These are phyloP conservation scores for Acephala macrosclerotiorum DNA, from an alignment of 2,329 filamentous ascomycete species.

Conservation along the genomic window DNA sequence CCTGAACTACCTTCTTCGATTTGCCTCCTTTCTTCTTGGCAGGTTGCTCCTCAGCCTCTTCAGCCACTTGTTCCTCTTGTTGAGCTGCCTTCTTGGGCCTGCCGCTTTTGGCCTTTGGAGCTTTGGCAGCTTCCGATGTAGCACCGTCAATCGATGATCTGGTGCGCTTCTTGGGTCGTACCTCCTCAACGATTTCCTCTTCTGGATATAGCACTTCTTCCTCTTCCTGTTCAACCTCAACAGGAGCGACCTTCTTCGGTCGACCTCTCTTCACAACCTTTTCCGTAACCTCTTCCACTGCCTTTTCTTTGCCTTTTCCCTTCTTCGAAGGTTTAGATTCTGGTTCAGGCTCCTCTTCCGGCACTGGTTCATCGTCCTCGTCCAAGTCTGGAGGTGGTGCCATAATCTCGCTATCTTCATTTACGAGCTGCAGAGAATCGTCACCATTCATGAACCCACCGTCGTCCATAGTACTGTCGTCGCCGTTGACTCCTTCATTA, in stretches of 20 bases:
- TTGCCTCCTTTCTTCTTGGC: constrained; percentile 21
- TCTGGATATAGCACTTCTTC: constrained; percentile 18
- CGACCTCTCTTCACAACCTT: constrained; percentile 38
- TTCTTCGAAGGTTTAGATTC: constrained; percentile 32
- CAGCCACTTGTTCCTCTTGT: constrained; percentile 19
- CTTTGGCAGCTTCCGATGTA: constrained; percentile 28
- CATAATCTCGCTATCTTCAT: constrained; percentile 39
- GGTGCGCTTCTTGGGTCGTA: constrained; percentile 27
- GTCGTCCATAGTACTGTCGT: constrained; percentile 49
- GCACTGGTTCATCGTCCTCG: constrained; percentile 31
- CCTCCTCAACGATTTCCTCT: constrained; percentile 36
- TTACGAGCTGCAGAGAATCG: constrained; percentile 36
- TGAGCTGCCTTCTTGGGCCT: constrained; percentile 37
- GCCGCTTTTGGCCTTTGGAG: constrained; percentile 32
- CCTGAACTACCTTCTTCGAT: constrained; percentile 18
- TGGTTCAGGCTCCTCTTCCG: constrained; percentile 33
- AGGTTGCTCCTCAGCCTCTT: constrained; percentile 11
- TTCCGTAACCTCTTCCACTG: constrained; percentile 37
- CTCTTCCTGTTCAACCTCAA: constrained; percentile 15
- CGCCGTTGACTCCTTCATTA: constrained; percentile 38
- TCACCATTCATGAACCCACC: constrained; percentile 56
- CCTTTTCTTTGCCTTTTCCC: constrained; percentile 30
- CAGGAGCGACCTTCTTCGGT: constrained; percentile 36
- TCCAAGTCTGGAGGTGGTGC: constrained; percentile 40
- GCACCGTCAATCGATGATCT: constrained; percentile 26